Evolutionary conservation across 805 yeast species (phyloP).

Genomic region (Yarrowia keelungensis): DNA sequence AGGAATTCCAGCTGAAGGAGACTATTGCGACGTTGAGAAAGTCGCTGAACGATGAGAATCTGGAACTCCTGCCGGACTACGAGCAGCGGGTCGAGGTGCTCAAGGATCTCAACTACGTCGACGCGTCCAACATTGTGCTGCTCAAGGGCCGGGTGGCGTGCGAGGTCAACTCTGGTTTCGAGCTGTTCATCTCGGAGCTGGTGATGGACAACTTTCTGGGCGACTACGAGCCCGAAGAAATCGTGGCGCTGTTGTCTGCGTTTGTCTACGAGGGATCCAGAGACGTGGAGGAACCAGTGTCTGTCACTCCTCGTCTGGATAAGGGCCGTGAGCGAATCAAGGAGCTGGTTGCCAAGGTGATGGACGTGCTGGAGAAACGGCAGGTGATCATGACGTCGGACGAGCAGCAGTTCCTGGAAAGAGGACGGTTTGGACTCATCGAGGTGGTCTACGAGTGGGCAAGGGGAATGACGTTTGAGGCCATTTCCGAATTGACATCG

Average conservation of each 20-base stretch:
- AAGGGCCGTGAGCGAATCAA: constrained; percentile 64
- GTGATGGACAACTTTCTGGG: constrained; percentile 90
- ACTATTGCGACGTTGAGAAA: constrained; percentile 64
- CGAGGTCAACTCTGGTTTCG: constrained; percentile 82
- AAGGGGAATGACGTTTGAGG: constrained; percentile 87
- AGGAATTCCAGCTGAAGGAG: constrained; percentile 55
- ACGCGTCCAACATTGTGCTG: constrained; percentile 70
- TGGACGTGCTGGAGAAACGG: constrained; percentile 66
- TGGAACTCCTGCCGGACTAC: constrained; percentile 91
- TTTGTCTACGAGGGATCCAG: constrained; percentile 91
- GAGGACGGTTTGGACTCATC: constrained; percentile 85
- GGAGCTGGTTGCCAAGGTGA: constrained; percentile 69
- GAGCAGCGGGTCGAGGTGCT: constrained; percentile 85
- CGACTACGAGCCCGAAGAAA: constrained; percentile 93
- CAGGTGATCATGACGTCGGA: constrained; percentile 82
- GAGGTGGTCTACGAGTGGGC: constrained; percentile 99
- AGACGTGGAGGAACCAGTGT: constrained; percentile 64
- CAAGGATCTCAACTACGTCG: constrained; percentile 80
- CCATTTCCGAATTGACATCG: constrained; percentile 84
- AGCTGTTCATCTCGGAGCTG: constrained; percentile 84
- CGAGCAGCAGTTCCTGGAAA: constrained; percentile 82
- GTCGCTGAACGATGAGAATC: constrained; percentile 81
- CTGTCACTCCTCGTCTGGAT: constrained; percentile 84
- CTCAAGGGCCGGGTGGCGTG: constrained; percentile 94
- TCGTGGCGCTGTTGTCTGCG: constrained; percentile 90